Evolutionary conservation across 2,329 filamentous ascomycete genomes (phyloP).

Genomic region (Pyrenophora graminea): DNA sequence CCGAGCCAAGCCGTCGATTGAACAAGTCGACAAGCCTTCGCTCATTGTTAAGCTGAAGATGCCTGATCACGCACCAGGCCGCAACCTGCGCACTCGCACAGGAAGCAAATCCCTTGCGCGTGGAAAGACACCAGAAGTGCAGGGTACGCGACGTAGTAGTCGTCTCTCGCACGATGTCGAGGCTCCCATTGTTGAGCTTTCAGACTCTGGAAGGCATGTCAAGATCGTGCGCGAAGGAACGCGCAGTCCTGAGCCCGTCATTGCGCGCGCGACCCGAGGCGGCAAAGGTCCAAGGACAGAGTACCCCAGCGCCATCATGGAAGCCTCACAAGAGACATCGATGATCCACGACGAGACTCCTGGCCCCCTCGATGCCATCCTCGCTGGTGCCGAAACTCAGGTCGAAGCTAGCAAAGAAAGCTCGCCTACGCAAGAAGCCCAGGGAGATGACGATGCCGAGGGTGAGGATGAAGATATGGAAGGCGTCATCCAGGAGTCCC

Average conservation of each 20-base stretch:
- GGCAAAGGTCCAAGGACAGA: constrained; percentile 54
- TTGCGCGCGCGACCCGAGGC: constrained; percentile 50
- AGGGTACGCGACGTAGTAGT: constrained; percentile 58
- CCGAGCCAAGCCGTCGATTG: constrained; percentile 33
- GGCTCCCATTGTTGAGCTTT: constrained; percentile 61
- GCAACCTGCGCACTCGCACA: constrained; percentile 45
- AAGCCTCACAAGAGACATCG: constrained; percentile 58
- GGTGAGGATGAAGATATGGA: constrained; percentile 36
- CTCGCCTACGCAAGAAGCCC: constrained; percentile 39
- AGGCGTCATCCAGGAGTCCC: constrained; percentile 50
- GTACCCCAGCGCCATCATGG: constrained; percentile 55
- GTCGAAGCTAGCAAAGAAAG: constrained; percentile 41
- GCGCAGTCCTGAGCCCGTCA: constrained; percentile 53
- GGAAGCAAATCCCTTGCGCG: constrained; percentile 45
- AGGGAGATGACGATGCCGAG: constrained; percentile 35
- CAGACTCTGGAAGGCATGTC: constrained; percentile 63
- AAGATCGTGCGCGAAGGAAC: constrained; percentile 60
- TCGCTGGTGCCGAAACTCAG: constrained; percentile 44
- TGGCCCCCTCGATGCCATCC: constrained; percentile 39
- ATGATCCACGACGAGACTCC: constrained; percentile 39
- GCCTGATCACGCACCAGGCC: constrained; percentile 27
- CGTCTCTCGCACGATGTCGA: constrained; percentile 63
- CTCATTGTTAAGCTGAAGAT: constrained; percentile 51
- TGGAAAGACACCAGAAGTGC: constrained; percentile 45
- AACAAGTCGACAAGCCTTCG: constrained; percentile 35